Evolutionary conservation across 2,329 filamentous ascomycete genomes (phyloP).

Genomic region (Albophoma yamanashiensis): DNA sequence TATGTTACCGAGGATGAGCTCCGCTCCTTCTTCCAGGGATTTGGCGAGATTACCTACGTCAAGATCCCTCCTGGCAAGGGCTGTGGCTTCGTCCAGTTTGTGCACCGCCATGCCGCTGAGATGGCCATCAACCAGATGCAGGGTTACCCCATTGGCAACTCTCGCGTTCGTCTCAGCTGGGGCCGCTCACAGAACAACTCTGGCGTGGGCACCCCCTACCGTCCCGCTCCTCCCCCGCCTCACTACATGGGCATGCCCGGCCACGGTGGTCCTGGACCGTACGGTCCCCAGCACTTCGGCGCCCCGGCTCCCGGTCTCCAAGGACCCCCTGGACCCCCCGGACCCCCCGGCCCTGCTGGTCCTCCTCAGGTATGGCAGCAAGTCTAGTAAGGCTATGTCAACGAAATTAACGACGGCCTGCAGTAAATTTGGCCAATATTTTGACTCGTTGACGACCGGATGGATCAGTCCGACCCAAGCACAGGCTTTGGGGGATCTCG

Average conservation of each 20-base stretch:
- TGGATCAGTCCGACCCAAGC: conserved; percentile 2
- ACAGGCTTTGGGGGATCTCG: conserved; percentile 4
- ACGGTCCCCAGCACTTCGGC: conserved; percentile 25
- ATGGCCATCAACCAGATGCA: conserved; percentile 99
- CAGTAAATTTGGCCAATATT: conserved; percentile 6
- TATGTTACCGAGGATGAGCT: conserved; percentile 99
- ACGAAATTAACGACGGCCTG: not conserved
- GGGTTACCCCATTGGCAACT: conserved; percentile 98
- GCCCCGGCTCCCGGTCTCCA: conserved; percentile 25
- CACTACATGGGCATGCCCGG: conserved; percentile 42
- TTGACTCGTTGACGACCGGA: conserved; percentile 1
- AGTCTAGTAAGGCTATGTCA: not conserved
- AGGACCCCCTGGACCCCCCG: conserved; percentile 25
- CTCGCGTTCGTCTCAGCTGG: conserved; percentile 93
- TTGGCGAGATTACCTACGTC: conserved; percentile 98
- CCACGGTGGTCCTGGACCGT: conserved; percentile 29
- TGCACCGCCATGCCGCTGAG: conserved; percentile 95
- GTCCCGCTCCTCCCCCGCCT: conserved; percentile 66
- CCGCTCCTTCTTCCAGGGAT: conserved; percentile 99
- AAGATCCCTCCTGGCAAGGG: conserved; percentile 99
- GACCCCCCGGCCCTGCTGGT: conserved; percentile 23
- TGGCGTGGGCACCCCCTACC: conserved; percentile 92
- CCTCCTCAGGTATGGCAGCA: conserved; percentile 25
- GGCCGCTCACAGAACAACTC: conserved; percentile 99
- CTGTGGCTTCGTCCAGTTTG: conserved; percentile 97